Base-by-base conservation (phyloP, 306 rosid genomes). In the Cicer pinnatifidum region DNA sequence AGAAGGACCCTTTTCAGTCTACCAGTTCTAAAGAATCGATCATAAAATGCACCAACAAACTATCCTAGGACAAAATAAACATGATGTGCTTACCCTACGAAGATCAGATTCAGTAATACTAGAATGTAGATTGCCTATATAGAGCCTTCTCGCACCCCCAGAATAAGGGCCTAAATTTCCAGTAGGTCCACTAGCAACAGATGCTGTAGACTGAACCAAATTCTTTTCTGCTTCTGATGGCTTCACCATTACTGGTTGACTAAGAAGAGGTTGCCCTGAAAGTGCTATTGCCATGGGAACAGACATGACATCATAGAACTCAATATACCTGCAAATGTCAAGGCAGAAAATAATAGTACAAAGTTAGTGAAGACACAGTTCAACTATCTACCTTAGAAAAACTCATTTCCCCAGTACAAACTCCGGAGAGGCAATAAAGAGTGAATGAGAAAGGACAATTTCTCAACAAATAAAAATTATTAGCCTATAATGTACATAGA, bases 221-320 rank as follows among this genome's bases (percentile, higher is more conserved):
- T 94, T 94, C 83, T 94, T 94, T 83, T 94, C 98, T 19, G 98
- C 98, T 90, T 94, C 98, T 50, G 98, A 94, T 81, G 98, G 98
- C 82, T 94, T 94, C 75, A 94, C 98, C 98, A 94, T 94, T 73
- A 94, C 98, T 67, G 97, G 98, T 77, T 85, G 92, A 80, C 96
- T 82, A 50, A 87, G 96, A 76, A 94, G 87, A 66, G 85, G 89
- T 86, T 91, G 98, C 41, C 98, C 96, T 44, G 98, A 89, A 64
- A 94, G 96, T 45, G 98, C 98, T 75, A 94, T 94, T 44, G 98
- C 97, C 98, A 94, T 94, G 62, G 98, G 98, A 57, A 94, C 98
- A 63, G 98, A 91, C 98, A 94, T 94, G 51, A 78, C 88, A 83
- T 94, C 98, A 53, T 88, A 92, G 78, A 94, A 94, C 83, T 94